These are phyloP conservation scores for Wickerhamiella alocasiicola DNA, from an alignment of 805 yeast species.

Conservation along the genomic window DNA sequence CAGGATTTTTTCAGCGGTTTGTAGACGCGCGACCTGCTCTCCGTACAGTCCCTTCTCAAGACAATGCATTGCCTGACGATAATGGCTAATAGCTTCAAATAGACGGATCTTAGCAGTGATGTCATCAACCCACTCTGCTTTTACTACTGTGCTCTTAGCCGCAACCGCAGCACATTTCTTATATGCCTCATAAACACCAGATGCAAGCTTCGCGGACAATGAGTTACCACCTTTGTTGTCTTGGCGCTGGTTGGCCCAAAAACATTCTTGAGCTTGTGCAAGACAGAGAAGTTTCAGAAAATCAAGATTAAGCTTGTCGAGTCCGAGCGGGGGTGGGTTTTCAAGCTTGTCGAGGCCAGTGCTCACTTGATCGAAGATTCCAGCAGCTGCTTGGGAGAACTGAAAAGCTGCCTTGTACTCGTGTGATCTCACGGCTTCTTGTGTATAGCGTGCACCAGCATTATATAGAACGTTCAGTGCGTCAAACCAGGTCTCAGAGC, in stretches of 20 bases:
- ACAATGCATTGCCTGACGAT: constrained; percentile 43
- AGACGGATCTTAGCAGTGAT: constrained; percentile 47
- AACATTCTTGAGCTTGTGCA: constrained; percentile 80
- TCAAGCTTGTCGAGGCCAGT: constrained; percentile 20
- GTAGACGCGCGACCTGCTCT: constrained; percentile 50
- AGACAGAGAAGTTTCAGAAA: constrained; percentile 43
- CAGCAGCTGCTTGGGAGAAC: constrained; percentile 59
- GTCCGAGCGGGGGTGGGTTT: constrained; percentile 30
- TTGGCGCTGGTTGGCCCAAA: constrained; percentile 61
- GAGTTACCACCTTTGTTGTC: constrained; percentile 40
- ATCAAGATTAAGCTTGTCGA: constrained; percentile 39
- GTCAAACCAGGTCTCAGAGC: constrained; percentile 46
- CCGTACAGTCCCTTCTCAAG: constrained; percentile 48
- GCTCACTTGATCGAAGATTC: constrained; percentile 38
- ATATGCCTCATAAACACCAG: constrained; percentile 50
- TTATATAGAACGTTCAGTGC: constrained; percentile 52
- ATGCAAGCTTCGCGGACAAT: constrained; percentile 50
- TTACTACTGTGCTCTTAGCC: constrained; percentile 37
- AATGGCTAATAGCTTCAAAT: constrained; percentile 60
- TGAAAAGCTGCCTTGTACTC: constrained; percentile 52
- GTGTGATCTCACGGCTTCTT: constrained; percentile 32
- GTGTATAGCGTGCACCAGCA: constrained; percentile 51
- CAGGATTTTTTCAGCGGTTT: constrained; percentile 25
- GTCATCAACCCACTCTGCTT: constrained; percentile 54
- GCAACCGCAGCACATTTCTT: constrained; percentile 33